Percentiles rank a stretch among this genome's conserved stretches.
Evolutionary conservation across 2,329 filamentous ascomycete species (phyloP).

Genomic region (Pseudogymnoascus sp.): DNA sequence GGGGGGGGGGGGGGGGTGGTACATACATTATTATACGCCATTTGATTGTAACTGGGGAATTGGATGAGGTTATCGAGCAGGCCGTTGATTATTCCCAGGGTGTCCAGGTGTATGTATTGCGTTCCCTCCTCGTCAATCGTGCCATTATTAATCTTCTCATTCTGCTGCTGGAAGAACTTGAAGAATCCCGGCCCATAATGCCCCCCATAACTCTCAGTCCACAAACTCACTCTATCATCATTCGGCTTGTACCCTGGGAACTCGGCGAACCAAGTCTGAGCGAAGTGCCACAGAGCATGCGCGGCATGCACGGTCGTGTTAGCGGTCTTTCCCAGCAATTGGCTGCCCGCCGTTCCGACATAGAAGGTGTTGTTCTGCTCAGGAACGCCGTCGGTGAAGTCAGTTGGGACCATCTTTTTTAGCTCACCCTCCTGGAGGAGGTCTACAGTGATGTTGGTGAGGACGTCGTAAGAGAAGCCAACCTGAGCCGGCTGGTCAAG

Average conservation of each 20-base stretch:
- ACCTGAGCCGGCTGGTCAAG: slow-evolving; percentile 59
- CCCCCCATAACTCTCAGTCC: slow-evolving; percentile 61
- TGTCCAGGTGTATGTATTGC: slow-evolving; percentile 49
- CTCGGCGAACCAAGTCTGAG: slow-evolving; percentile 48
- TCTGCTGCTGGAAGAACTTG: slow-evolving; percentile 51
- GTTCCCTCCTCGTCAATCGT: slow-evolving; percentile 40
- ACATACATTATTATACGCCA: slow-evolving; percentile 40
- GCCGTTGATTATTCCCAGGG: slow-evolving; percentile 63
- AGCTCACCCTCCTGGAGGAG: slow-evolving; percentile 27
- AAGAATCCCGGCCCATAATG: slow-evolving; percentile 58
- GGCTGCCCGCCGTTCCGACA: slow-evolving; percentile 45
- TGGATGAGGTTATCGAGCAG: slow-evolving; percentile 56
- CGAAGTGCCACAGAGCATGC: slow-evolving; percentile 46
- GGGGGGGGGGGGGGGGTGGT: too few relatives aligned
- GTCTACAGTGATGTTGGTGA: slow-evolving; percentile 53
- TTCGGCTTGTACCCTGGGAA: slow-evolving; percentile 47
- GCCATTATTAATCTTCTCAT: slow-evolving; percentile 44
- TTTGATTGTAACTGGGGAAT: slow-evolving; percentile 23
- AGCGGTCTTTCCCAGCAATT: slow-evolving; percentile 32
- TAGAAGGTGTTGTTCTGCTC: slow-evolving; percentile 46
- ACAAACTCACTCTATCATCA: slow-evolving; percentile 50
- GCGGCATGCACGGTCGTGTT: slow-evolving; percentile 43
- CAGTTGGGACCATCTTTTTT: slow-evolving; percentile 27
- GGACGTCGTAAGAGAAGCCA: slow-evolving; percentile 59
- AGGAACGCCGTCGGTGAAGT: slow-evolving; percentile 30